Evolutionary conservation across 75 land plant species (phyloP).

Genomic region (Pinus tabuliformis): DNA sequence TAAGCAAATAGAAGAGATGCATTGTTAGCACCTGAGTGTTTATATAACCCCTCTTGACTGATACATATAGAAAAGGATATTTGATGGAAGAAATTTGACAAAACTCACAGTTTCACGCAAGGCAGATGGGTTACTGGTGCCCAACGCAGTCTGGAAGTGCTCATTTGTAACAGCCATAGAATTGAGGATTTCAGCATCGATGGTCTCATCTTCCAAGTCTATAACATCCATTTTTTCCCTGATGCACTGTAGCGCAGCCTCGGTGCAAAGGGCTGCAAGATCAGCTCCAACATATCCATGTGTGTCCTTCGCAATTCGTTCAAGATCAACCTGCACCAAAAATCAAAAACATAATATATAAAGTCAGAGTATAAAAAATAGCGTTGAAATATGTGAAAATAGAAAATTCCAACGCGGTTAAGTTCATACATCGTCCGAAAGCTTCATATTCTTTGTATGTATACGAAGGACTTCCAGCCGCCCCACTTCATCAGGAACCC

Average conservation of each 20-base stretch:
- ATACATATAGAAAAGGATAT: background rate
- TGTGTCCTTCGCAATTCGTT: constrained; percentile 27
- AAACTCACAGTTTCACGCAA: constrained; percentile 77
- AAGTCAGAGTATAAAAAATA: background rate
- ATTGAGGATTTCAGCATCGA: constrained; percentile 52
- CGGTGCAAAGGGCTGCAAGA: constrained; percentile 35
- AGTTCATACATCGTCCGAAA: constrained; percentile 64
- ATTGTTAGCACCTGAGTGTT: background rate
- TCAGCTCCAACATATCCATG: constrained; percentile 42
- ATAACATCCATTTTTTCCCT: constrained; percentile 44
- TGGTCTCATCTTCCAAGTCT: constrained; percentile 36
- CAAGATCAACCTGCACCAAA: constrained; percentile 18
- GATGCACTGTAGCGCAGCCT: constrained; percentile 40
- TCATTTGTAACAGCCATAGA: constrained; percentile 87
- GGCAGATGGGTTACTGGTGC: constrained; percentile 78
- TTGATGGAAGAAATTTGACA: background rate
- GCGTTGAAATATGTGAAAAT: background rate
- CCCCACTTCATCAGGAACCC: constrained; percentile 90
- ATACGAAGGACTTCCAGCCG: constrained; percentile 76
- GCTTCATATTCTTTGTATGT: constrained; percentile 94
- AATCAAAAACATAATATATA: background rate
- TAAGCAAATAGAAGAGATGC: background rate
- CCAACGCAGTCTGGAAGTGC: constrained; percentile 78
- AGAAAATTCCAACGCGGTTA: no score
- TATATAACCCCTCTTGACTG: background rate